These are phyloP conservation scores for Pistacia integerrima DNA, from an alignment of 345 rosid genomes.

Conservation along the genomic window DNA sequence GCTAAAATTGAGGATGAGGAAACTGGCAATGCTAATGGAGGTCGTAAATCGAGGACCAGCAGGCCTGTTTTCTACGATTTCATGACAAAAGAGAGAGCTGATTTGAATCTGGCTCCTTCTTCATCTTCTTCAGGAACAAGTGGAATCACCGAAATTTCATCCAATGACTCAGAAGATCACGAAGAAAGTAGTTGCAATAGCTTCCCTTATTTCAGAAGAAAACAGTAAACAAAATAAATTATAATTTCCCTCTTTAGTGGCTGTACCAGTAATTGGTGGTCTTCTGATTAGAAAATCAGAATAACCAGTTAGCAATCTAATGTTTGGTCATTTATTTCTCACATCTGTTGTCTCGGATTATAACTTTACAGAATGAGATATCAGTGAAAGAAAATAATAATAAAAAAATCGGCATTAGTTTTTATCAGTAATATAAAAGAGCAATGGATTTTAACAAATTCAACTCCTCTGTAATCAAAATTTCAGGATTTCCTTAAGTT, in stretches of 20 bases:
- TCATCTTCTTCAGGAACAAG: constrained; percentile 78
- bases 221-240: constrained; percentile 33
- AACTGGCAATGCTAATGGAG: constrained; percentile 37
- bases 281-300: constrained; percentile 36
- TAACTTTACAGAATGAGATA: constrained; percentile 28
- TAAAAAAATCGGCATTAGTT: constrained; percentile 25
- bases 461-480: constrained; percentile 18
- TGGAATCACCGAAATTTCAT: constrained; percentile 74
- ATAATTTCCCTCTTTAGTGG: constrained; percentile 3
- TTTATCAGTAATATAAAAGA: constrained; percentile 22
- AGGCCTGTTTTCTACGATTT: constrained; percentile 82
- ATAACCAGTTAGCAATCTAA: constrained; percentile 34
- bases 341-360: constrained; percentile 24
- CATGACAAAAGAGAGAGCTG: constrained; percentile 57
- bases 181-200: constrained; percentile 84
- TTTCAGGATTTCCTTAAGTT: constrained; percentile 8
- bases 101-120: constrained; percentile 60
- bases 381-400: constrained; percentile 6
- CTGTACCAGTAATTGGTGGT: constrained; percentile 31
- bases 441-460: constrained; percentile 14
- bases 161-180: constrained; percentile 48
- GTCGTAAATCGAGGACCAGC: constrained; percentile 24
- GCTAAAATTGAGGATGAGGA: constrained; percentile 50
- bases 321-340: constrained; percentile 29
- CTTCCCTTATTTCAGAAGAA: constrained; percentile 55